Evolutionary conservation across 1,284 basidiomycete genomes (phyloP), one percentile per base, ranked within the genome.

Genomic region (Ustilago xerochloae): DNA sequence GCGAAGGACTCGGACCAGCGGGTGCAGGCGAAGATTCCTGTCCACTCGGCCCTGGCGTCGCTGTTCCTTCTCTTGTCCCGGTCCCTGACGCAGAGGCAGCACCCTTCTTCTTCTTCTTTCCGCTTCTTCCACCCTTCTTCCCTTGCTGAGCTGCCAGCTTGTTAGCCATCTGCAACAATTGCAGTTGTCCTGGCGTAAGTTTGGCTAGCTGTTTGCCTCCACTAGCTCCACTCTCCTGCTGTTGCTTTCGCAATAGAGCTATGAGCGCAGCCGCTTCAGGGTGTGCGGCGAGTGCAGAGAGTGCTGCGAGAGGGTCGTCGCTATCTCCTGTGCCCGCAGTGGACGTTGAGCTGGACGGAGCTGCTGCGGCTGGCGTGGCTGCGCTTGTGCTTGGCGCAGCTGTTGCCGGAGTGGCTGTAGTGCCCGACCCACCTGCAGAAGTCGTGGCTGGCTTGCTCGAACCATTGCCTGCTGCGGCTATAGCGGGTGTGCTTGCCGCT

Each of bases 141-240:
- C 48, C 57, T 57, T 79, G 77, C 60, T 75, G 70, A 9, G 74
- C 74, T 3, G 79, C 79, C 3, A 81, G 64, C 54, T 71, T 73
- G 67, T 81, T 81, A 20, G 79, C 81, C 68, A 81, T 76, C 66
- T 83, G 81, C 26, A 83, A 63, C 22, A 83, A 65, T 63, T 83
- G 77, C 50, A 81, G 54, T 62, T 83, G 81, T 3, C 73, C 75
- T 0, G 80, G 78, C 46, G 81, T 81, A 13, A 83, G 68, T 60
- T 81, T 79, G 33, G 74, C 75, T 35, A 77, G 47, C 58, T 77
- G 70, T 39, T 64, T 68, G 35, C 77, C 71, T 15, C 64, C 64
- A 12, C 46, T 55, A 0, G 54, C 66, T n/a, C 63, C 63, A 22
- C 56, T 53, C 35, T 79, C 74, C 24, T 71, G 59, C 68, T 81